phyloP scores from a whole-genome alignment of 108 stramenopile genomes.

The Chaetoceros muelleri region DNA sequence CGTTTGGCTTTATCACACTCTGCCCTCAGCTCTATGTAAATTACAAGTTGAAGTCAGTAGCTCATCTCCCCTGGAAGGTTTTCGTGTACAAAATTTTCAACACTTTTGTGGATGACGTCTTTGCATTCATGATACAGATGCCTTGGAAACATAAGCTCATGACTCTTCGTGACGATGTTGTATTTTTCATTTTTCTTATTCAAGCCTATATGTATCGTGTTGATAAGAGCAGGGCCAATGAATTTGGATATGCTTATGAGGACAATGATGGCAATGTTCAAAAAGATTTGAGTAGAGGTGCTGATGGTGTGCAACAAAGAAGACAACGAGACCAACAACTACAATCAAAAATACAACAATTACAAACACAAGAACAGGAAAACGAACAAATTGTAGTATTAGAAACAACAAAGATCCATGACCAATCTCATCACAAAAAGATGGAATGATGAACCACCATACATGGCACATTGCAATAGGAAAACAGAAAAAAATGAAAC shows the following conservation, averaged over 20 bases:
- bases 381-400: too few species aligned
- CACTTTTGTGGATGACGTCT: slow-evolving; percentile 51
- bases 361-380: too few species aligned
- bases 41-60: slow-evolving; percentile 51
- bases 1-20: slow-evolving; percentile 45
- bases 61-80: slow-evolving; percentile 52
- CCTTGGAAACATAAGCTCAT: slow-evolving; percentile 44
- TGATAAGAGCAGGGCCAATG: slow-evolving; percentile 39
- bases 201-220: slow-evolving; percentile 40
- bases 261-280: too few species aligned
- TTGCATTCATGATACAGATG: slow-evolving; percentile 50
- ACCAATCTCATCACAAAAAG: too few species aligned
- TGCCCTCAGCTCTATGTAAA: slow-evolving; percentile 65
- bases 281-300: too few species aligned
- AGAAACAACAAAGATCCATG: too few species aligned
- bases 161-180: slow-evolving; percentile 51
- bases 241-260: slow-evolving; percentile 38
- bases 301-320: too few species aligned
- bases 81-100: slow-evolving; percentile 58
- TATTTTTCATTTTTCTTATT: slow-evolving; percentile 36
- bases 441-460: too few species aligned
- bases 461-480: too few species aligned
- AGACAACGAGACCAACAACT: too few species aligned
- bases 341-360: too few species aligned
- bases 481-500: too few species aligned